phyloP scores from a whole-genome alignment of 345 rosid genomes.

The Kandelia obovata region DNA sequence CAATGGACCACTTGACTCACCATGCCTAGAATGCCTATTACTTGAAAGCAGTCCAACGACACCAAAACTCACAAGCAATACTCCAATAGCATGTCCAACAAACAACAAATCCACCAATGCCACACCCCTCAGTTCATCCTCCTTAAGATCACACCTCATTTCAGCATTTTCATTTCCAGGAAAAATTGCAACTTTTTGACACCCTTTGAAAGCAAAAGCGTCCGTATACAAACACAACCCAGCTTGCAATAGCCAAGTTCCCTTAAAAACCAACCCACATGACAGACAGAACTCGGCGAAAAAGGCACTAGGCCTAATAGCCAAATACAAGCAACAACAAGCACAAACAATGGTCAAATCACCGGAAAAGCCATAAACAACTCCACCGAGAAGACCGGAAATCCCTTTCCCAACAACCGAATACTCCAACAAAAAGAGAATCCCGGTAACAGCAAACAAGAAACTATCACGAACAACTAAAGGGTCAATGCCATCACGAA shows the following conservation, averaged over 20 bases:
- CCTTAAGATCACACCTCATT: constrained; percentile 48
- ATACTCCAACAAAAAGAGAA: constrained; percentile 45
- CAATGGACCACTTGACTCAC: constrained; percentile 44
- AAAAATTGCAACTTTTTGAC: constrained; percentile 27
- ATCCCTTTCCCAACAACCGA: constrained; percentile 38
- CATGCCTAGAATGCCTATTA: constrained; percentile 29
- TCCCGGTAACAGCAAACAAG: constrained; percentile 28
- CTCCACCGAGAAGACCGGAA: constrained; percentile 30
- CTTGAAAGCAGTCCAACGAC: constrained; percentile 36
- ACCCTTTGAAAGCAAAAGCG: constrained; percentile 42
- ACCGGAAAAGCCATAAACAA: constrained; percentile 36
- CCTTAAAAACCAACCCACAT: constrained; percentile 47
- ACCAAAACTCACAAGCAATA: constrained; percentile 32
- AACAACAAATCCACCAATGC: constrained; percentile 55
- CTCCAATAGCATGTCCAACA: constrained; percentile 42
- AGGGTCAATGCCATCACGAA: constrained; percentile 30
- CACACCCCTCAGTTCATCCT: constrained; percentile 49
- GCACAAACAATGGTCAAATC: constrained; percentile 47
- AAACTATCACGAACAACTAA: constrained; percentile 28
- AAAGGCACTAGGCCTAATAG: constrained; percentile 43
- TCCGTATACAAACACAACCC: constrained; percentile 48
- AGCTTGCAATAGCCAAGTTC: constrained; percentile 53
- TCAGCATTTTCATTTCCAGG: constrained; percentile 31
- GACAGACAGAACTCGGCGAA: constrained; percentile 46
- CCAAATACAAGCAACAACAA: constrained; percentile 45